phyloP scores from a whole-genome alignment of 495 filamentous ascomycete species.

The Amphirosellinia nigrospora region DNA sequence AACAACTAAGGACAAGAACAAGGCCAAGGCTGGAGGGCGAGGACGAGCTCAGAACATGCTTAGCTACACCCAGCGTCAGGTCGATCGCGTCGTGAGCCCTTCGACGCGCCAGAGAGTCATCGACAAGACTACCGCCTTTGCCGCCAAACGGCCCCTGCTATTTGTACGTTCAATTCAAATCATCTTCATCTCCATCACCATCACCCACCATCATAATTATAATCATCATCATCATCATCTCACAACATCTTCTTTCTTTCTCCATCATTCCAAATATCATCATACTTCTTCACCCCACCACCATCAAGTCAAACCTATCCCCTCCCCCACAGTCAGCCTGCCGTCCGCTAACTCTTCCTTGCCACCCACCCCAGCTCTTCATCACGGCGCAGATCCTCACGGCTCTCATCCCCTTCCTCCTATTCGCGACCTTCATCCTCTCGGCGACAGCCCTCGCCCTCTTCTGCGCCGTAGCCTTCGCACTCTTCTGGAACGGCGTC shows the following conservation, averaged over 20 bases:
- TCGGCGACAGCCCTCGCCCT: constrained; percentile 61
- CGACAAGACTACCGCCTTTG: constrained; percentile 30
- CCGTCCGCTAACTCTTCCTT: not conserved
- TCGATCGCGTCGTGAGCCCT: constrained; percentile 45
- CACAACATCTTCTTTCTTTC: not conserved
- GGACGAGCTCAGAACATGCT: constrained; percentile 34
- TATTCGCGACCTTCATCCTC: constrained; percentile 66
- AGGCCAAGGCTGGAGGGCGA: not conserved
- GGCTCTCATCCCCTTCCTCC: constrained; percentile 62
- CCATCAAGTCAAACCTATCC: not conserved
- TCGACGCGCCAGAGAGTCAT: constrained; percentile 40
- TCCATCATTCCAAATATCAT: not conserved
- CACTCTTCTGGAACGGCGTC: constrained; percentile 65
- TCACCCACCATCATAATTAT: not conserved
- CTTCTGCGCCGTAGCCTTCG: constrained; percentile 63
- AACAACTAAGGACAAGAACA: not conserved
- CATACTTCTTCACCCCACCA: not conserved
- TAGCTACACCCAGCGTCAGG: constrained; percentile 39
- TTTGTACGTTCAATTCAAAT: constrained; percentile 38
- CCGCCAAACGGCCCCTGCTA: constrained; percentile 41
- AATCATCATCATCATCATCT: not conserved
- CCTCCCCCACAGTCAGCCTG: too few species aligned
- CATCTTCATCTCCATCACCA: not conserved
- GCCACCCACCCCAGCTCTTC: constrained; percentile 48
- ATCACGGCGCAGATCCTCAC: constrained; percentile 61